Evolutionary conservation across 495 filamentous ascomycete species (phyloP), one percentile per base, ranked within the genome.

Genomic region (Echria macrotheca): DNA sequence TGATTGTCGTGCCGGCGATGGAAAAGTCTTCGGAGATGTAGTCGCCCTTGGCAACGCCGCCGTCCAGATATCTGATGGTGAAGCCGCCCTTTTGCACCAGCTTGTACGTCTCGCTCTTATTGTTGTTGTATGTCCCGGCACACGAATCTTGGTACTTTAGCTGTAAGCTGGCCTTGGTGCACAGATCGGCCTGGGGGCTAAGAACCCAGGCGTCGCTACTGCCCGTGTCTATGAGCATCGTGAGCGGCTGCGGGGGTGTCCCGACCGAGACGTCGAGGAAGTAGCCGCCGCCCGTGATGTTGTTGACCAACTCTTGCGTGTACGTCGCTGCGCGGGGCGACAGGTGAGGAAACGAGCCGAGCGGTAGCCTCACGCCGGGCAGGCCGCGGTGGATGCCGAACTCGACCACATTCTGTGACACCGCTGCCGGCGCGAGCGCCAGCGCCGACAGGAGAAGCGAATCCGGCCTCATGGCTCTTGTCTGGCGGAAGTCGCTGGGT

Each of bases 141-240:
- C 59, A 68, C 28, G 62, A 55, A 22, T 62, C 56, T n/a, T 60
- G 64, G 49, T 62, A 66, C 14, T 62, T 25, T 12, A 19, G 18
- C 52, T 77, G 71, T 23, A 70, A 50, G 2, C 25, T 5, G 4
- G 14, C 26, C 19, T 54, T 59, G 4, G 38, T 64, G 54, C 76
- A 80, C 11, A 76, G 58, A 49, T 75, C 62, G 8, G 75, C 68
- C 7, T 58, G 41, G 12, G 52, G 48, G 40, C 65, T 61, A 32
- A 77, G 49, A 21, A 83, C 71, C 91, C 91, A 96, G 8, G 94
- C 71, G 68, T 97, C 91, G 54, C 86, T 91, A 58, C 87, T 94
- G 2, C 87, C 87, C 10, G 87, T 93, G 54, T 93, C 87, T 47
- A 93, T 66, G 31, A 75, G 58, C 38, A 80, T 56, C 14, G 61